Evolutionary conservation across 2,329 filamentous ascomycete species (phyloP), one percentile per base, ranked within the genome.

Genomic region (Fusarium piperis): DNA sequence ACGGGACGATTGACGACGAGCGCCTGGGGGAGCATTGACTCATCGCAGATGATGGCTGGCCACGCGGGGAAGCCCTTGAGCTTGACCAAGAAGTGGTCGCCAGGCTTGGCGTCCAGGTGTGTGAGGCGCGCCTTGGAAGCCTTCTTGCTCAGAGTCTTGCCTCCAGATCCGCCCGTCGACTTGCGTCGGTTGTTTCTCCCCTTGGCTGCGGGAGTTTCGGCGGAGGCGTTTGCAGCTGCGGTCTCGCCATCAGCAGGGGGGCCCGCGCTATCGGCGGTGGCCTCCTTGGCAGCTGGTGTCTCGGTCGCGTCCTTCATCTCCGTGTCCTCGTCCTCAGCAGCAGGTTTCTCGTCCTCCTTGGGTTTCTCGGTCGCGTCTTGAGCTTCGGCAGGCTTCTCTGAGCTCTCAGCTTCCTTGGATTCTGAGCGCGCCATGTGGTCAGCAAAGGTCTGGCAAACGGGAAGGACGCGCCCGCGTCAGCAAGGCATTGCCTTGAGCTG

Each of bases 41-140:
- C 95, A 79, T 97, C 94, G 80, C 94, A 96, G 76, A 99, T 90
- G 79, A 99, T 93, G 61, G 94, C 92, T 16, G 96, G 96, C 96
- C 96, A 99, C 39, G 94, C 92, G 33, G 96, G 94, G 82, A 94
- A 97, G 67, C 95, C 96, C 86, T 97, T 97, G 82, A 99, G 91
- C 81, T 95, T 93, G 72, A 97, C 94, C 79, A 97, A 91, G 83
- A 93, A 98, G 83, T 95, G 93, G 77, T 98, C 92, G 74, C 97
- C 96, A 6, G 96, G 93, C 84, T 97, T 88, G 71, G 94, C 95
- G 79, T 97, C 90, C 59, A 94, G 87, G 75, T 94, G 89, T 48
- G 88, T 88, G 71, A 93, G 86, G 78, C 91, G 91, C 69, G 88
- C 87, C 83, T 91, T 91, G 53, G 93, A 95, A 79, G 91, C 93